Base-by-base conservation (phyloP, 371 early-diverging fungal genomes). In the Circinella minor region DNA sequence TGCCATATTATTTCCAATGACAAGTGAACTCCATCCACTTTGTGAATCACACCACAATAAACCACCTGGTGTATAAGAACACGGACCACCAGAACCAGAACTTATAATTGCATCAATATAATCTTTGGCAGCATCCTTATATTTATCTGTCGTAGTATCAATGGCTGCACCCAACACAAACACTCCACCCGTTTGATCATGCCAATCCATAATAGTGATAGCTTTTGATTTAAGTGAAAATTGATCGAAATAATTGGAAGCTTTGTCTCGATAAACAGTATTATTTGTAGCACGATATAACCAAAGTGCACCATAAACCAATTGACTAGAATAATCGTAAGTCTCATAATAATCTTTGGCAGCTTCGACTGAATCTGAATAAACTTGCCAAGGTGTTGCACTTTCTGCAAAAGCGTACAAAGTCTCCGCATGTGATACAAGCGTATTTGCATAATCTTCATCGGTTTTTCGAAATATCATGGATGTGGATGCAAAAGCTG, bases 401-500 rank as follows among this genome's bases (percentile, higher is more conserved):
- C 81, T 77, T 59, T 80, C 84, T 3, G 87, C 81, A 59, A 88
- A 80, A 4, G 74, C 54, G 62, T 78, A 73, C 70, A 88, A 37
- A 81, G 75, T 4, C 79, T 83, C 79, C 1, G 82, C 79, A 43
- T 83, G 61, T 1, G 61, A 36, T 8, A 74, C 37, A 8, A 83
- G 63, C 0, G 66, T 71, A 36, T 75, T 66, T 7, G 81, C 76
- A 55, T 91, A 91, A 14, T 68, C 66, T 11, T 83, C 69, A 61
- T 91, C 83, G 63, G 84, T 82, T 37, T 81, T 73, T 48, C 79
- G 79, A 70, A 83, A 88, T 18, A 90, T 74, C 62, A 86, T 81
- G 0, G 89, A 81, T 39, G 87, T 81, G 4, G 89, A 79, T n/a
- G 91, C 90, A 46, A 89, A 80, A 3, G 91, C 88, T 0, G 91